Percentiles rank a stretch among this genome's conserved stretches.
Evolutionary conservation across 345 rosid genomes (phyloP).

Genomic region (Schrenkiella parvula): DNA sequence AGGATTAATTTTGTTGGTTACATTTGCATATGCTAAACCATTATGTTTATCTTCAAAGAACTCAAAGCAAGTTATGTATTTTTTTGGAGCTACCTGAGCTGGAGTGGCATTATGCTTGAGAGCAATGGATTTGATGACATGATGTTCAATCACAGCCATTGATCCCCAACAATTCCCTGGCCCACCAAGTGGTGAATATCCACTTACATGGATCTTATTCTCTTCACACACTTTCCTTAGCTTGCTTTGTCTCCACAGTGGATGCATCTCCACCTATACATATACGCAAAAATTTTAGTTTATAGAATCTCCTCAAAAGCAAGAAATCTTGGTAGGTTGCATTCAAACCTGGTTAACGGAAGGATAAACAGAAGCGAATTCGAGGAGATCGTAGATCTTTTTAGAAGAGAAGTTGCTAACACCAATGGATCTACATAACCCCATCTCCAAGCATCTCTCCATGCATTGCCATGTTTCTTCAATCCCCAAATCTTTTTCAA

Average conservation of each 20-base stretch:
- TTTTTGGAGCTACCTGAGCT: constrained; percentile 48
- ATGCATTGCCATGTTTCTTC: constrained; percentile 78
- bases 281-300: background rate
- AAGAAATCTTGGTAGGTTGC: constrained; percentile 1
- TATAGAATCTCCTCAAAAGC: background rate
- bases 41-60: background rate
- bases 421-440: constrained; percentile 66
- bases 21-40: background rate
- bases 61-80: background rate
- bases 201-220: constrained; percentile 68
- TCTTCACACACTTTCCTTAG: constrained; percentile 60
- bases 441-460: constrained; percentile 77
- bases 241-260: constrained; percentile 79
- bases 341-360: constrained; percentile 59
- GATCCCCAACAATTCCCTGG: constrained; percentile 85
- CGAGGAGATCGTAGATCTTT: constrained; percentile 49
- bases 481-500: constrained; percentile 50
- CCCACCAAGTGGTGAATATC: constrained; percentile 80
- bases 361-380: constrained; percentile 63
- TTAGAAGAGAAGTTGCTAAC: constrained; percentile 85
- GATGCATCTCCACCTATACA: constrained; percentile 90
- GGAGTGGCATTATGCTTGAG: constrained; percentile 61
- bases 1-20: background rate
- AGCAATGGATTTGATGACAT: constrained; percentile 60
- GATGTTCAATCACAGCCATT: constrained; percentile 63